Conservation (phyloP, 2,329 filamentous ascomycete species). For the Pseudogymnoascus sp. region DNA sequence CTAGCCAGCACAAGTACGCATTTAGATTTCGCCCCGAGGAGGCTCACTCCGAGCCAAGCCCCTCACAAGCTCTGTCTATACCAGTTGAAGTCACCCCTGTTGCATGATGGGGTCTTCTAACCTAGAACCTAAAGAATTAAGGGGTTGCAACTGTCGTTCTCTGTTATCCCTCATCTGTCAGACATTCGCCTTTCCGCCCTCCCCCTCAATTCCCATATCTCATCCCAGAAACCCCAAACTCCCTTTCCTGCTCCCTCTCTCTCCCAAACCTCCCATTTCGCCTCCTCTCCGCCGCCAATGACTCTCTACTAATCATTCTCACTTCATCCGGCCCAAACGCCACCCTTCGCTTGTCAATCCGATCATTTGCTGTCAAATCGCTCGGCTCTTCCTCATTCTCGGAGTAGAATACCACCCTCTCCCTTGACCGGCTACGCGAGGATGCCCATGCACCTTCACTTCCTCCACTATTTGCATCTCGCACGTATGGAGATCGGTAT, state of each 20-base stretch:
- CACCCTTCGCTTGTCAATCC: conserved; percentile 2
- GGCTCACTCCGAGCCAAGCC: neutral
- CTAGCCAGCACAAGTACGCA: no score
- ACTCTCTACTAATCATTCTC: conserved; percentile 1
- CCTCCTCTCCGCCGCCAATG: neutral
- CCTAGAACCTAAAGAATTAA: neutral
- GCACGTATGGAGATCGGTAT: neutral
- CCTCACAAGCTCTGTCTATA: neutral
- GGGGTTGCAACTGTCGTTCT: neutral
- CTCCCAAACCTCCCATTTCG: neutral
- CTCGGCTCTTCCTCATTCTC: neutral
- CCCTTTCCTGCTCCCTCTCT: neutral
- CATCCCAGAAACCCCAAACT: neutral
- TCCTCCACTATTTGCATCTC: neutral
- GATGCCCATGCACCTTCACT: neutral
- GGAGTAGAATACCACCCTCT: neutral
- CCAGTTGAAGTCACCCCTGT: neutral
- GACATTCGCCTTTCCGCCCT: neutral
- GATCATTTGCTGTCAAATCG: conserved; percentile 4
- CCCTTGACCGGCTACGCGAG: neutral
- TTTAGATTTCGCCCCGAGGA: neutral
- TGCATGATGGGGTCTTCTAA: neutral
- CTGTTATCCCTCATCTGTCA: neutral
- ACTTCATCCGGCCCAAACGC: neutral
- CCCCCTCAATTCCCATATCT: neutral